Evolutionary conservation across 441 rosid genomes (phyloP), one percentile per base, ranked within the genome.

Genomic region (Geranium incanum): DNA sequence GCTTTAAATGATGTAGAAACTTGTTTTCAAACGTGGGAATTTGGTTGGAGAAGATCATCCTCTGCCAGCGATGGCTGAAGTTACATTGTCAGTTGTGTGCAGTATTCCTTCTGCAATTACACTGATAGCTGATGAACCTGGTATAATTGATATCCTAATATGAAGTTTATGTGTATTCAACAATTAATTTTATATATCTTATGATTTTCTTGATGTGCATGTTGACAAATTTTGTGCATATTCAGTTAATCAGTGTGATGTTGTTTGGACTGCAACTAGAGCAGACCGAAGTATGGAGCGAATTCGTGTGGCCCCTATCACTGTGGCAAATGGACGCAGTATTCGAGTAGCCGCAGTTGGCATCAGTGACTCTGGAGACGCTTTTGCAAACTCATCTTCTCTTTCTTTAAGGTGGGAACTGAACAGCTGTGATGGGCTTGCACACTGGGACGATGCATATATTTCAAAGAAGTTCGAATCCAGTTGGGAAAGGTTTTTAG

Each of bases 331-430:
- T 84, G 97, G 92, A 59, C 94, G 82, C 79, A 85, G 87, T 50
- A 87, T 95, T 74, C 88, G 97, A 36, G 16, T 92, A 69, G 91
- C 97, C 79, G 93, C 95, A 60, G 91, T 88, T 78, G 87, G 97
- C 78, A 77, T 90, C 69, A 81, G 88, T 78, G 72, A 63, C 76
- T 82, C 77, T 18, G 92, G 97, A 71, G 86, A 87, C 80, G 87
- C 89, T 82, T 90, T 90, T 86, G 97, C 97, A 68, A 95, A 95
- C 81, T 89, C 97, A 33, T 95, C 99, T 77, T 87, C 97, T 73
- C 91, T 95, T 81, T 76, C 78, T 73, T 84, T 95, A 80, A 82
- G 74, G 79, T 95, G 99, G 99, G 97, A 92, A 76, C 79, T 92
- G 78, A 82, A 76, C 77, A 70, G 75, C 70, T 95, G 95, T 83